Evolutionary conservation across 139 green algal species (phyloP).

Genomic region (Pleodorina starrii): DNA sequence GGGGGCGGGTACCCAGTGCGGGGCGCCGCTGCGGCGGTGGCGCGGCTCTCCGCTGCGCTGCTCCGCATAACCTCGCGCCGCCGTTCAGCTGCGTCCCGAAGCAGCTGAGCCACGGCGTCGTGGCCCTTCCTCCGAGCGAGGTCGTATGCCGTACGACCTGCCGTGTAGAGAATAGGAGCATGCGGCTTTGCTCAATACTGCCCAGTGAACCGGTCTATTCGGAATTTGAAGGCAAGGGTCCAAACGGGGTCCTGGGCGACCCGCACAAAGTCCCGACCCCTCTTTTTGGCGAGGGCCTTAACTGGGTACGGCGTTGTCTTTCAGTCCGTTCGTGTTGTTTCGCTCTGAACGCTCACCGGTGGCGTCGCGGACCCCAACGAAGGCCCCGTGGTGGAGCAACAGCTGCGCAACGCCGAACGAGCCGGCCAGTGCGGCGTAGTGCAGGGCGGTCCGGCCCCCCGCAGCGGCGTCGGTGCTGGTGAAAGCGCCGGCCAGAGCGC

Average conservation of each 20-base stretch:
- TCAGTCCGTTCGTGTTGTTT: too few species aligned
- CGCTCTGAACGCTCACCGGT: slow-evolving; percentile 14
- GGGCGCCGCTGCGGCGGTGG: background rate
- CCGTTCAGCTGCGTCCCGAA: slow-evolving; percentile 14
- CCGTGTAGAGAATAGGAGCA: background rate
- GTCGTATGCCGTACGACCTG: slow-evolving; percentile 41
- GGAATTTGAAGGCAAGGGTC: too few species aligned
- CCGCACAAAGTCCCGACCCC: too few species aligned
- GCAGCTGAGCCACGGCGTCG: slow-evolving; percentile 33
- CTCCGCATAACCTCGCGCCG: slow-evolving; percentile 2
- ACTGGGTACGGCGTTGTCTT: too few species aligned
- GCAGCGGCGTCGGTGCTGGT: background rate
- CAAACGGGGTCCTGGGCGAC: too few species aligned
- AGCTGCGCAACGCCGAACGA: slow-evolving; percentile 26
- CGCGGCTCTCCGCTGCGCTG: background rate
- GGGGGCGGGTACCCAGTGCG: background rate
- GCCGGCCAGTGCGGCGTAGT: slow-evolving; percentile 24
- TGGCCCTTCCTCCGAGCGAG: slow-evolving; percentile 27
- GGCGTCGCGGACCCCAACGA: slow-evolving; percentile 31
- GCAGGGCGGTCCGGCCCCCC: slow-evolving; percentile 22
- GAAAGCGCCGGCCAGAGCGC: background rate
- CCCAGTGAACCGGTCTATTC: too few species aligned
- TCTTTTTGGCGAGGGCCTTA: too few species aligned
- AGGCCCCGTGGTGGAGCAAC: slow-evolving; percentile 32
- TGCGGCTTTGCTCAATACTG: too few species aligned